Conservation (phyloP, 305 asterid species). For the Striga hermonthica region DNA sequence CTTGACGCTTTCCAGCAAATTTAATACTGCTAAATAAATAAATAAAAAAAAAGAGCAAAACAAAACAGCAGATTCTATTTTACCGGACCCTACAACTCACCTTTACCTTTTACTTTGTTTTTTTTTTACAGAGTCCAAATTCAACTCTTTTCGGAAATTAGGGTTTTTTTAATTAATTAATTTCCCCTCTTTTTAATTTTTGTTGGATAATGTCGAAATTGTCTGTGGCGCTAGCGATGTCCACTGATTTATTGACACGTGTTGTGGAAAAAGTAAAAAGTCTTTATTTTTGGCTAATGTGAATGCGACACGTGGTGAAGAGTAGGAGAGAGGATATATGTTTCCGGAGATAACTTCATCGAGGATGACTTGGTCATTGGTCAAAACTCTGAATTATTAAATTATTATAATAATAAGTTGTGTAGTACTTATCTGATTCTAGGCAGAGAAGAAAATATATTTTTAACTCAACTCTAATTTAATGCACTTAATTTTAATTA, state of each 20-base stretch:
- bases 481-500: no score
- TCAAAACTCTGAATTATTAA: no score
- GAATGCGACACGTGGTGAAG: background rate
- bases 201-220: background rate
- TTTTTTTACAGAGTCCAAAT: background rate
- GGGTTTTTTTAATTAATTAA: background rate
- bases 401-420: no score
- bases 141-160: background rate
- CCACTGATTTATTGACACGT: background rate
- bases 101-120: constrained; percentile 1
- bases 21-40: background rate
- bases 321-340: background rate
- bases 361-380: no score
- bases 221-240: background rate
- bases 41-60: background rate
- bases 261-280: background rate
- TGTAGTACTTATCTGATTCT: no score
- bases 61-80: background rate
- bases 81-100: background rate
- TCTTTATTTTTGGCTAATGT: background rate
- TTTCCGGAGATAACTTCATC: no score
- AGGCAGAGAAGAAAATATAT: no score
- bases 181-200: background rate
- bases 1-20: background rate
- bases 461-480: no score